phyloP scores from a whole-genome alignment of 1,139 yeast genomes.

The Taiozyma sp. region DNA sequence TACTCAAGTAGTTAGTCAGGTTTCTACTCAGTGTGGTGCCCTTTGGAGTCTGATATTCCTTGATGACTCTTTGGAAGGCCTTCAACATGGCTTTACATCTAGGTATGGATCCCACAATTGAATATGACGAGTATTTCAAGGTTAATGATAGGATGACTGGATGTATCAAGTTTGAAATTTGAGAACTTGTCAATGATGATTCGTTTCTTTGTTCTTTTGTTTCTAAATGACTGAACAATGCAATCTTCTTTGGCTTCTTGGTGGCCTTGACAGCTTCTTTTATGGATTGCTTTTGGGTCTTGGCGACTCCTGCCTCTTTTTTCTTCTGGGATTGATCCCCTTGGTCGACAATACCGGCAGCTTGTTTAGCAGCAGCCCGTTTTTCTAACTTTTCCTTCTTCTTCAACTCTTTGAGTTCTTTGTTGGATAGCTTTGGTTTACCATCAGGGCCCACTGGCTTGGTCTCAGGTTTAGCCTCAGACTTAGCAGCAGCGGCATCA shows the following conservation, averaged over 20 bases:
- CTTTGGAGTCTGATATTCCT: conserved; percentile 78
- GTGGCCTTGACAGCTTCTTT: conserved; percentile 26
- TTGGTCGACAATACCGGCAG: conserved; percentile 39
- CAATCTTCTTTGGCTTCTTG: conserved; percentile 30
- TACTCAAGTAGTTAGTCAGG: conserved; percentile 83
- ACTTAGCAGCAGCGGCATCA: background rate
- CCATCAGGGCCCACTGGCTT: background rate
- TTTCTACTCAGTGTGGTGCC: conserved; percentile 85
- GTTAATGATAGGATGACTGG: conserved; percentile 80
- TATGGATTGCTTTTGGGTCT: conserved; percentile 21
- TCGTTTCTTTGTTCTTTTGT: conserved; percentile 75
- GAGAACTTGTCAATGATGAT: conserved; percentile 33
- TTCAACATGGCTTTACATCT: conserved; percentile 82
- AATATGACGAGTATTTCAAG: conserved; percentile 75
- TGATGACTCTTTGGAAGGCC: conserved; percentile 76
- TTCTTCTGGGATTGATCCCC: conserved; percentile 31
- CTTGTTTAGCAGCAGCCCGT: conserved; percentile 63
- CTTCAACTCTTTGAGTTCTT: conserved; percentile 81
- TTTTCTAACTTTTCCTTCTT: conserved; percentile 89
- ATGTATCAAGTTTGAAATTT: conserved; percentile 59
- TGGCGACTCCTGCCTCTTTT: conserved; percentile 3
- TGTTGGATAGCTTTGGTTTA: conserved; percentile 48
- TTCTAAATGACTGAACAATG: conserved; percentile 85
- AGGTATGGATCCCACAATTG: conserved; percentile 84
- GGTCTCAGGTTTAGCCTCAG: background rate